Percentiles rank a stretch among this genome's conserved stretches.
Evolutionary conservation across 305 asterid genomes (phyloP).

Genomic region (Ajuga reptans): DNA sequence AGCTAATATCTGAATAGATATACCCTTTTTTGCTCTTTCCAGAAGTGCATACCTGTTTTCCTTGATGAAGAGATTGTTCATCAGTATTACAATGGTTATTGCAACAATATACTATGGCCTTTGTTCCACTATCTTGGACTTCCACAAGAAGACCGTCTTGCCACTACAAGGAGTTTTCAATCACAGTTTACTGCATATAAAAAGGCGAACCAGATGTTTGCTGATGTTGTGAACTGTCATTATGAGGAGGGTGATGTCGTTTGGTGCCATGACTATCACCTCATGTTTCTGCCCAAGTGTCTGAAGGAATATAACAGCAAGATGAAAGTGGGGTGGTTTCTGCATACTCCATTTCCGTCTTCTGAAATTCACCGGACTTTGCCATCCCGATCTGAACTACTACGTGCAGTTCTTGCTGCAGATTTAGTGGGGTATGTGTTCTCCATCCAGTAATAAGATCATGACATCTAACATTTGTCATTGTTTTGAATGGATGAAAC

Average conservation of each 20-base stretch:
- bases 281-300: conserved; percentile 84
- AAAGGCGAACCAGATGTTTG: conserved; percentile 87
- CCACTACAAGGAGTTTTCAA: conserved; percentile 87
- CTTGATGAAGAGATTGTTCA: conserved; percentile 85
- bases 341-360: conserved; percentile 93
- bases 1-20: not conserved
- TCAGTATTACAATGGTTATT: conserved; percentile 88
- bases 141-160: conserved; percentile 91
- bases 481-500: conserved; percentile 8
- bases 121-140: conserved; percentile 88
- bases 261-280: conserved; percentile 96
- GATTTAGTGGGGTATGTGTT: conserved; percentile 78
- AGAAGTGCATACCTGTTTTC: conserved; percentile 91
- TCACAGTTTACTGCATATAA: conserved; percentile 81
- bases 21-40: conserved; percentile 21
- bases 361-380: conserved; percentile 89
- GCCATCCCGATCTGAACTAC: conserved; percentile 83
- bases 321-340: conserved; percentile 96
- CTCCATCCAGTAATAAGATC: not conserved
- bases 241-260: conserved; percentile 87
- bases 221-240: conserved; percentile 69
- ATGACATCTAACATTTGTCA: not conserved
- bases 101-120: conserved; percentile 91
- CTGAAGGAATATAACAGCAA: conserved; percentile 60
- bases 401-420: conserved; percentile 80